Percentiles rank a stretch among this genome's conserved stretches.
Conservation (phyloP, 2,329 filamentous ascomycete genomes). For the Rhynchosporium agropyri region DNA sequence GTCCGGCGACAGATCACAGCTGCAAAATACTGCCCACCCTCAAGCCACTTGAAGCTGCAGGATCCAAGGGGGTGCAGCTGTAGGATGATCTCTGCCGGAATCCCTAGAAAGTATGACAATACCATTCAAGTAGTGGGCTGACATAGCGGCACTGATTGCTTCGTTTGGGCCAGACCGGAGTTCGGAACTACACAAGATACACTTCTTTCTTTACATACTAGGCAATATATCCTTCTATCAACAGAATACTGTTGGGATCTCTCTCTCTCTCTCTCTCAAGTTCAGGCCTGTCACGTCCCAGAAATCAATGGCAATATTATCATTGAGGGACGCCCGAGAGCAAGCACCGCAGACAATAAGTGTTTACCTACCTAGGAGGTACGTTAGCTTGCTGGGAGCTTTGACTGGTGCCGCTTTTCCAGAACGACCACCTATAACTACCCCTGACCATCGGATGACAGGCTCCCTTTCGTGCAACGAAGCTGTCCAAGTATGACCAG, state of each 20-base stretch:
- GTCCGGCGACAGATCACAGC: slow-evolving; percentile 27
- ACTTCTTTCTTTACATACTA: no score
- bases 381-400: neutral
- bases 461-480: slow-evolving; percentile 9
- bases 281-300: no score
- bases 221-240: no score
- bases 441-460: slow-evolving; percentile 6
- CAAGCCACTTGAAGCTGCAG: slow-evolving; percentile 23
- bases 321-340: no score
- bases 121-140: slow-evolving; percentile 13
- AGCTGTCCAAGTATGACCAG: neutral
- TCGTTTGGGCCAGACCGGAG: neutral
- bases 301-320: no score
- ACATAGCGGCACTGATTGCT: neutral
- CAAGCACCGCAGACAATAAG: neutral
- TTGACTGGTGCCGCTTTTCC: slow-evolving; percentile 10
- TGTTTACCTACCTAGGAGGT: neutral
- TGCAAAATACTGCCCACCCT: slow-evolving; percentile 13
- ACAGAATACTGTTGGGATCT: no score
- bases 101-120: slow-evolving; percentile 26
- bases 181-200: neutral
- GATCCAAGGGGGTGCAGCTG: slow-evolving; percentile 29
- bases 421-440: neutral
- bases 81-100: slow-evolving; percentile 32
- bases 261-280: no score